Base-by-base conservation (phyloP, 768 basidiomycete genomes). In the Suillus fuscotomentosus region DNA sequence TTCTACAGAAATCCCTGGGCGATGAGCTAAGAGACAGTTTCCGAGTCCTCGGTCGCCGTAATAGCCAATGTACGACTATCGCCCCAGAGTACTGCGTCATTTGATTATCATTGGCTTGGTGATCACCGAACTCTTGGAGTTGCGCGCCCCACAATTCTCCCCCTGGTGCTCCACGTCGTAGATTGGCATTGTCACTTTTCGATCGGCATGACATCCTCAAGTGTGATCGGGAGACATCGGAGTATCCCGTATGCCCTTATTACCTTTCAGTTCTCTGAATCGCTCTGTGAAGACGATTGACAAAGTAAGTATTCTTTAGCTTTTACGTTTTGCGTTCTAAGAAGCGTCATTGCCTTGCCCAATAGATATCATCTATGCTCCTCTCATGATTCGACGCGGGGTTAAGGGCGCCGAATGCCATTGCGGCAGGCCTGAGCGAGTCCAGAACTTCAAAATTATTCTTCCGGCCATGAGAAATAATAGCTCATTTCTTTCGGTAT, bases 321-420 rank as follows among this genome's bases (percentile, higher is more conserved):
- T 57, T 57, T 57, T 57, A 57, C 56, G 56, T 57, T 57, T 57
- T 57, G 39, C 56, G 56, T 57, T 56, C 39, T 41, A 9, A 57
- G 56, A 57, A 57, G 56, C 56, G 24, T 57, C 38, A 57, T 57
- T 8, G 39, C 15, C 56, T 57, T 24, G 15, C 24, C 22, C 22
- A 39, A 41, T 39, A 15, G n/a, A 57, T 41, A 39, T 15, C 38
- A 22, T 17, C 22, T 24, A 13, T 15, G 5, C 14, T 10, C 14
- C 38, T 57, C 56, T n/a, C 56, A 41, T 39, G 56, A 22, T 57
- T 41, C 56, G 38, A 5, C 14, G 56, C 56, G 56, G 56, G 56
- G 56, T 57, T 57, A 57, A 57, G 22, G 56, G 56, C 39, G 22
- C 24, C 38, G 56, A 57, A 41, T 5, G 22, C 38, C 56, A 57